Evolutionary conservation across 2,329 filamentous ascomycete genomes (phyloP).

Genomic region (Penicillium thymicola): DNA sequence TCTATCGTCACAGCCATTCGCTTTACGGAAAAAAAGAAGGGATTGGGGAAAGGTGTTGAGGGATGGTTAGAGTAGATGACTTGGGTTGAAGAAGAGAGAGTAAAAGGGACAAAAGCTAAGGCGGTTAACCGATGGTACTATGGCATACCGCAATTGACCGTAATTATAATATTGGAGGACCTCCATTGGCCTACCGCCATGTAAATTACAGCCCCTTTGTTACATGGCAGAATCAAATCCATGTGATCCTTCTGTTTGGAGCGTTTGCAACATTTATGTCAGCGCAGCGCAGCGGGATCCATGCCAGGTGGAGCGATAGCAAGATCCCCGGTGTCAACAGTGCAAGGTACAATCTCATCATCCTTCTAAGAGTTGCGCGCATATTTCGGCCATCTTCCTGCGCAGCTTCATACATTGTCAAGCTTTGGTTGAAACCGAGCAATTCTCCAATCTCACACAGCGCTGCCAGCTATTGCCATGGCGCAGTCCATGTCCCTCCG

Average conservation of each 20-base stretch:
- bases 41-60: constrained; percentile 18
- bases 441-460: constrained; percentile 13
- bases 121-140: constrained; percentile 16
- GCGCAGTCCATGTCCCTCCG: constrained; percentile 59
- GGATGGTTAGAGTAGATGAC: constrained; percentile 9
- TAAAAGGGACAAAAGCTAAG: constrained; percentile 23
- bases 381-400: neutral
- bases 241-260: constrained; percentile 27
- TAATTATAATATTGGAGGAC: neutral
- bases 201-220: constrained; percentile 13
- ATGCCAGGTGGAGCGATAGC: constrained; percentile 32
- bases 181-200: neutral
- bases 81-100: constrained; percentile 21
- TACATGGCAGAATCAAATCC: neutral
- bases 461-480: constrained; percentile 44
- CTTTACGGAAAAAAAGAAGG: constrained; percentile 36
- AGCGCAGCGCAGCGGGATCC: constrained; percentile 20
- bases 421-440: constrained; percentile 6
- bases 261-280: constrained; percentile 24
- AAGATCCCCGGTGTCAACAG: constrained; percentile 14
- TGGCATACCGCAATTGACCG: neutral
- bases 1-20: constrained; percentile 35
- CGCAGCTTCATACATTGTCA: constrained; percentile 22
- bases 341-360: constrained; percentile 1
- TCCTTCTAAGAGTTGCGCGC: neutral